Evolutionary conservation across 495 filamentous ascomycete genomes (phyloP).

Genomic region (Melanomma pulvis-pyrius): DNA sequence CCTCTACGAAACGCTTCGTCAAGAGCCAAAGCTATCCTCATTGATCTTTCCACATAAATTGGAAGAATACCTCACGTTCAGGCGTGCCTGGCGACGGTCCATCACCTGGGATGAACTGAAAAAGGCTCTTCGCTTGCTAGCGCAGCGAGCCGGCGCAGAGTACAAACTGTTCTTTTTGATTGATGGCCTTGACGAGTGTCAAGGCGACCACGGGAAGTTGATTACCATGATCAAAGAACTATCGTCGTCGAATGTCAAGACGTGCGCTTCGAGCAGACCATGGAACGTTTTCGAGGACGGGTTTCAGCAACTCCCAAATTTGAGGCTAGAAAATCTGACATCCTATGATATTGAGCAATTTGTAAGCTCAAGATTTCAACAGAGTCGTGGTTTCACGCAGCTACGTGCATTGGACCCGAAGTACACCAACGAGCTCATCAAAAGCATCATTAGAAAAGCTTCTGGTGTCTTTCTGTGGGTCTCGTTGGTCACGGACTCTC

Average conservation of each 20-base stretch:
- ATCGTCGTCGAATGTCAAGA: slow-evolving; percentile 15
- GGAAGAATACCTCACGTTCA: slow-evolving; percentile 14
- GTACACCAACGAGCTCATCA: slow-evolving; percentile 4
- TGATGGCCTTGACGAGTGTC: slow-evolving; percentile 33
- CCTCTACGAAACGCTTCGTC: slow-evolving; percentile 2
- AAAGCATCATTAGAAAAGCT: slow-evolving; percentile 18
- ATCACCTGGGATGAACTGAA: slow-evolving; percentile 1
- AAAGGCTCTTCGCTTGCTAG: background rate
- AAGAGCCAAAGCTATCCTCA: background rate
- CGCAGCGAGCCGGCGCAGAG: background rate
- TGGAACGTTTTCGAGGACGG: slow-evolving; percentile 30
- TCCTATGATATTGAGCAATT: slow-evolving; percentile 22
- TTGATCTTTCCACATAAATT: slow-evolving; percentile 9
- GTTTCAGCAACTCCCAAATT: slow-evolving; percentile 13
- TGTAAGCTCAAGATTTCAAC: background rate
- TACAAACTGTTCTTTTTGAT: slow-evolving; percentile 28
- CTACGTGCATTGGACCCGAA: background rate
- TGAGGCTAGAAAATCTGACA: slow-evolving; percentile 25
- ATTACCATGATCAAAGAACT: slow-evolving; percentile 6
- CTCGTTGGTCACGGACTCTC: slow-evolving; percentile 16
- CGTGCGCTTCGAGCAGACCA: slow-evolving; percentile 28
- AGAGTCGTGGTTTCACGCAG: slow-evolving; percentile 6
- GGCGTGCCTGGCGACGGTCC: background rate
- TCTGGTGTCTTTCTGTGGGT: slow-evolving; percentile 35
- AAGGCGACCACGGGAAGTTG: slow-evolving; percentile 9